These are phyloP conservation scores for Pueraria montana DNA, from an alignment of 306 rosid species.

Conservation along the genomic window DNA sequence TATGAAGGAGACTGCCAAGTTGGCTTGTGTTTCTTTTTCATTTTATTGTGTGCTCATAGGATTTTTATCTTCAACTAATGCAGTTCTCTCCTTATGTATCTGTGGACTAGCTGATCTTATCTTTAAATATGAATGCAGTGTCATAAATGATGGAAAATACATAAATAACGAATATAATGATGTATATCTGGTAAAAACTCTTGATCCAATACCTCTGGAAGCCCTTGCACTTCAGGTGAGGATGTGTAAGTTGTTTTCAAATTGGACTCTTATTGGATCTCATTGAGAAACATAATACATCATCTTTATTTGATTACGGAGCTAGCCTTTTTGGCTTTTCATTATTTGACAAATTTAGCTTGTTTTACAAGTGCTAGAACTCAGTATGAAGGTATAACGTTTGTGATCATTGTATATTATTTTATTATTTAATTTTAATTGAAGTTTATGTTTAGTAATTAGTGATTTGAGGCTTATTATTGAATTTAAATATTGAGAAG, in stretches of 20 bases:
- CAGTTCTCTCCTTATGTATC: constrained; percentile 32
- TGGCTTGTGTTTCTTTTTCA: no score
- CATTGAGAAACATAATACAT: constrained; percentile 11
- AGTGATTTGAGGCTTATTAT: not conserved
- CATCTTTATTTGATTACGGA: constrained; percentile 34
- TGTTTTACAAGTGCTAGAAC: constrained; percentile 27
- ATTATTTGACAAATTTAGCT: constrained; percentile 13
- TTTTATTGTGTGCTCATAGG: no score
- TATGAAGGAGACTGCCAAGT: no score
- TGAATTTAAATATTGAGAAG: not conserved
- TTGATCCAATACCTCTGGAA: constrained; percentile 87
- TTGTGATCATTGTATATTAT: constrained; percentile 1
- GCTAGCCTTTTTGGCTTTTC: constrained; percentile 10
- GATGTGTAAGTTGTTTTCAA: constrained; percentile 41
- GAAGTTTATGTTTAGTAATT: constrained; percentile 8
- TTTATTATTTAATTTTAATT: constrained; percentile 9
- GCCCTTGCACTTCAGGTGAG: constrained; percentile 96
- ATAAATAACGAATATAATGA: constrained; percentile 88
- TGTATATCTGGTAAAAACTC: constrained; percentile 88
- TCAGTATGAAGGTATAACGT: not conserved
- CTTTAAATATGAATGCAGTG: constrained; percentile 68
- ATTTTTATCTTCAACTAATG: constrained; percentile 24
- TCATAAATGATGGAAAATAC: constrained; percentile 74
- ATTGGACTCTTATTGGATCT: constrained; percentile 34
- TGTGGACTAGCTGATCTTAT: constrained; percentile 42